Base-by-base conservation (phyloP, 2,329 filamentous ascomycete species). In the Ascochyta rabiei region DNA sequence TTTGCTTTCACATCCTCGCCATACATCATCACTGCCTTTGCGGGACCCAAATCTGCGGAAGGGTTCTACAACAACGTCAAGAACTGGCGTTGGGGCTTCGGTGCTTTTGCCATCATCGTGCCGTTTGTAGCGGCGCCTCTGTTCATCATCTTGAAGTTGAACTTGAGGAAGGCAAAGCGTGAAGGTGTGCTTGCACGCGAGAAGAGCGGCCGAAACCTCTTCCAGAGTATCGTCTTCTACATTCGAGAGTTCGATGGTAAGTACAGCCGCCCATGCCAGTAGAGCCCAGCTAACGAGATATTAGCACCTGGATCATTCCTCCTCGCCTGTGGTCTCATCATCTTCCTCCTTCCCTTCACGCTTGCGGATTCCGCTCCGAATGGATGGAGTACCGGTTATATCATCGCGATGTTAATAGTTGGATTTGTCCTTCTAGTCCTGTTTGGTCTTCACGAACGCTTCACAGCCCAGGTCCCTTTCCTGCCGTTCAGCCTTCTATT, bases 21-120 rank as follows among this genome's bases (percentile, higher is more conserved):
- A 7, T 63, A 63, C 34, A 63, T 66, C 18, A 59, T 59, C 19
- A 63, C 56, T 5, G 48, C 44, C 10, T 63, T 60, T 18, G 57
- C 55, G 8, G 59, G 59, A 4, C 51, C 63, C 3, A 55, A 62
- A 33, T 61, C 65, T 34, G 53, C 61, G 4, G 57, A 60, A 6
- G 75, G 79, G 2, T 89, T 84, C 82, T 57, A 61, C n/a, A 46
- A 57, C n/a, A 59, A 63, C 24, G 46, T 61, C 43, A 53, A 53
- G 39, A 63, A 53, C 30, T 63, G 60, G 60, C 80, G 85, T 38
- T 90, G 87, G 87, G 86, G 80, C 1, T 89, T 86, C 64, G 88
- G 86, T 33, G 79, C 80, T 62, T 89, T 87, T 70, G 79, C 83
- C 35, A 86, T 90, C 60, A 79, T 90, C 55, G 76, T 85, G 6